phyloP scores from a whole-genome alignment of 1,284 basidiomycete species.

The Grifola frondosa region DNA sequence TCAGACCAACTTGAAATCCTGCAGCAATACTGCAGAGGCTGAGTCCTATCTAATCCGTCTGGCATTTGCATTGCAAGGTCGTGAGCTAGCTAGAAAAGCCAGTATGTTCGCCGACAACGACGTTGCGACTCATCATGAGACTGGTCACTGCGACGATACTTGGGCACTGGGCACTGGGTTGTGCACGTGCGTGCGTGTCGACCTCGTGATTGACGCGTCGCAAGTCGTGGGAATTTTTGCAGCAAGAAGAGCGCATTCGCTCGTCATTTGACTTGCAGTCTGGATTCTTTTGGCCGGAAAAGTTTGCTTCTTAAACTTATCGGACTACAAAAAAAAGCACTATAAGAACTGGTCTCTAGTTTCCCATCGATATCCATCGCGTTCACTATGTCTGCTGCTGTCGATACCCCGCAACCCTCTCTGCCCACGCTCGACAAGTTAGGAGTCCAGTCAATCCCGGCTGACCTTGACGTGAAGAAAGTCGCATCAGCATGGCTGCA shows the following conservation, averaged over 20 bases:
- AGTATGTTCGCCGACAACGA: no score
- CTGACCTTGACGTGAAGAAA: constrained; percentile 36
- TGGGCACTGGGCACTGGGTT: no score
- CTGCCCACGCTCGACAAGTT: constrained; percentile 49
- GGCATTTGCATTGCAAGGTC: no score
- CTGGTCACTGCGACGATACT: no score
- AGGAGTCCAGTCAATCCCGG: constrained; percentile 32
- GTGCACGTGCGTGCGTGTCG: no score
- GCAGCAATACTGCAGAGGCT: no score
- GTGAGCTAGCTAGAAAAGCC: no score
- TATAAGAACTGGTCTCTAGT: constrained; percentile 4
- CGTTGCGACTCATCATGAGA: no score
- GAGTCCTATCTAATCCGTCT: no score
- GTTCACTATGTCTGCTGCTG: constrained; percentile 16
- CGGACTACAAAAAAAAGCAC: constrained; percentile 1
- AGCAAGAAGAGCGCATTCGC: constrained; percentile 14
- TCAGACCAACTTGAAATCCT: no score
- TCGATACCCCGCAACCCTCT: constrained; percentile 18
- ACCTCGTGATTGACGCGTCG: constrained; percentile 12
- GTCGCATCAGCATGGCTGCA: constrained; percentile 47
- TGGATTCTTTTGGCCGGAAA: neutral
- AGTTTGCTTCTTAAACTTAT: neutral
- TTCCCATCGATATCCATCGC: neutral
- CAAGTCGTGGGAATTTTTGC: constrained; percentile 10
- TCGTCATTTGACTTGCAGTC: constrained; percentile 13